These are phyloP conservation scores for Solanum megistacrolobum DNA, from an alignment of 257 asterid species.

Conservation along the genomic window DNA sequence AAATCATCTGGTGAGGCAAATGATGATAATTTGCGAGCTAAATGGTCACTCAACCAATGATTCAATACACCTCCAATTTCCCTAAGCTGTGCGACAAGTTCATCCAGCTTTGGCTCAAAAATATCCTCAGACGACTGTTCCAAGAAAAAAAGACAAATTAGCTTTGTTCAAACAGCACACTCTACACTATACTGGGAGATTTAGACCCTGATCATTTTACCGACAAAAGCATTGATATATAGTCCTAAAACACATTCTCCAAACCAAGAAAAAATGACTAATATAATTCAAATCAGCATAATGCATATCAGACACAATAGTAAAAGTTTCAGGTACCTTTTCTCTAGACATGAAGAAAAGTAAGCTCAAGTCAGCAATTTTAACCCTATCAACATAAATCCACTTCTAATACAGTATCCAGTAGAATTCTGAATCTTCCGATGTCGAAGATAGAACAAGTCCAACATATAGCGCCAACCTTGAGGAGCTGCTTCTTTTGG, in stretches of 20 bases:
- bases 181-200: background rate
- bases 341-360: background rate
- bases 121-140: conserved; percentile 58
- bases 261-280: background rate
- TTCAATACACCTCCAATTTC: conserved; percentile 50
- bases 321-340: background rate
- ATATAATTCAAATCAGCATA: background rate
- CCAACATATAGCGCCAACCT: background rate
- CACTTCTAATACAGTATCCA: background rate
- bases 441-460: background rate
- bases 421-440: background rate
- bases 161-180: background rate
- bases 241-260: background rate
- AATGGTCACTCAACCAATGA: conserved; percentile 68
- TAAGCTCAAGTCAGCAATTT: background rate
- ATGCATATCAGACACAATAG: background rate
- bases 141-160: background rate
- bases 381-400: background rate
- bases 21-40: conserved; percentile 47
- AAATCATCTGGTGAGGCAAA: conserved; percentile 75
- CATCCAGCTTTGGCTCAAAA: conserved; percentile 77
- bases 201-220: background rate
- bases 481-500: background rate
- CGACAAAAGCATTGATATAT: background rate
- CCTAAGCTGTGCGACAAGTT: conserved; percentile 42